Percentiles rank a stretch among this genome's conserved stretches.
Evolutionary conservation across 1,139 yeast species (phyloP).

Genomic region (Pichia sp.): DNA sequence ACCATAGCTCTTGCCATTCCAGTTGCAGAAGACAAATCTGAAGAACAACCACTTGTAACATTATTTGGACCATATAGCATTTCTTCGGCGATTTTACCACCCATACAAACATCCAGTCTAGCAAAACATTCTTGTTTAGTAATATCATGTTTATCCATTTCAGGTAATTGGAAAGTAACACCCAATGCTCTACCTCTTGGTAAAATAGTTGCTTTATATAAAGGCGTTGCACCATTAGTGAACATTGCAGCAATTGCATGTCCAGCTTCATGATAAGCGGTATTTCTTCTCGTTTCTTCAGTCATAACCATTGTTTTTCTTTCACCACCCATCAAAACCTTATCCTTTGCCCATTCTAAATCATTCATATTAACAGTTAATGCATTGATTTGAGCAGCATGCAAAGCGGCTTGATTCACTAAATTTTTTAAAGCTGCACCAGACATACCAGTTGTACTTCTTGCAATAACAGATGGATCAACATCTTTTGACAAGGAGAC

Average conservation of each 20-base stretch:
- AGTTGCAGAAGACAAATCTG: constrained; percentile 86
- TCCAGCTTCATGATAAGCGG: constrained; percentile 99
- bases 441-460: constrained; percentile 95
- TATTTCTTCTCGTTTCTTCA: constrained; percentile 85
- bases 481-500: constrained; percentile 81
- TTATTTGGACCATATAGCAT: constrained; percentile 83
- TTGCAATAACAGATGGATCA: constrained; percentile 81
- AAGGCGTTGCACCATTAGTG: constrained; percentile 91
- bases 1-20: constrained; percentile 95
- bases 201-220: constrained; percentile 92
- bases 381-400: constrained; percentile 90
- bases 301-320: constrained; percentile 96
- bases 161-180: constrained; percentile 94
- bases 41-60: constrained; percentile 91
- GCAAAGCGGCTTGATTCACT: constrained; percentile 96
- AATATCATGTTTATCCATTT: constrained; percentile 95
- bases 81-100: constrained; percentile 97
- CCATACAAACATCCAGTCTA: constrained; percentile 94
- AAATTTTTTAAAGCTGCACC: constrained; percentile 96
- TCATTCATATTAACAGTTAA: constrained; percentile 85
- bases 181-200: constrained; percentile 98
- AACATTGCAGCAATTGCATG: constrained; percentile 97
- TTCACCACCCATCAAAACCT: constrained; percentile 96
- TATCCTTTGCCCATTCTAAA: constrained; percentile 98
- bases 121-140: constrained; percentile 88